Evolutionary conservation across 768 basidiomycete species (phyloP).

Genomic region (Clitopilus passeckerianus): DNA sequence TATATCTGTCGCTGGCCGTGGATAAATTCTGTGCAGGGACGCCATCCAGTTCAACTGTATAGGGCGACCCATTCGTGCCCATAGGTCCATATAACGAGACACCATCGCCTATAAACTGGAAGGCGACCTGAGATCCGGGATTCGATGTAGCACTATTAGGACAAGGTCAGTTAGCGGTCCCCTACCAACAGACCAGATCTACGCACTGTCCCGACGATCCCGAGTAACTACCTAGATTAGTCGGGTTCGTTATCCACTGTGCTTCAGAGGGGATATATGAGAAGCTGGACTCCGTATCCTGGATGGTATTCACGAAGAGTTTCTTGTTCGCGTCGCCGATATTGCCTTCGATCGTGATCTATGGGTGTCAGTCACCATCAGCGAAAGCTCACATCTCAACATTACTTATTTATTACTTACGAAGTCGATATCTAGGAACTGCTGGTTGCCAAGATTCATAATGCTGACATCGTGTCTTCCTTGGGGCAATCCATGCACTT

Average conservation of each 20-base stretch:
- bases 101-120: conserved; percentile 38
- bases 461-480: conserved; percentile 33
- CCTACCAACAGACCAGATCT: not conserved
- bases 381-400: not conserved
- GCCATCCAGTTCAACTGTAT: conserved; percentile 29
- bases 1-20: conserved; percentile 17
- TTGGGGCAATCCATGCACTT: conserved; percentile 22
- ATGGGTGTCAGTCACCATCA: not conserved
- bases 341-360: conserved; percentile 10
- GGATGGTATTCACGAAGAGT: conserved; percentile 19
- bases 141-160: conserved; percentile 26
- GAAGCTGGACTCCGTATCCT: conserved; percentile 33
- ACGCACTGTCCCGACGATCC: conserved; percentile 40
- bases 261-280: conserved; percentile 22
- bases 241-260: conserved; percentile 28
- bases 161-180: not conserved
- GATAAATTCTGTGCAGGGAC: conserved; percentile 13
- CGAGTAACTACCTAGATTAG: conserved; percentile 28
- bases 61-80: conserved; percentile 26
- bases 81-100: conserved; percentile 42
- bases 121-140: conserved; percentile 27
- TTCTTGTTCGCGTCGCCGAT: conserved; percentile 20
- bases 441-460: conserved; percentile 17
- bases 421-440: conserved; percentile 42
- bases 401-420: conserved; percentile 32